These are phyloP conservation scores for Fusarium aywerte DNA, from an alignment of 2,329 filamentous ascomycete species.

Conservation along the genomic window DNA sequence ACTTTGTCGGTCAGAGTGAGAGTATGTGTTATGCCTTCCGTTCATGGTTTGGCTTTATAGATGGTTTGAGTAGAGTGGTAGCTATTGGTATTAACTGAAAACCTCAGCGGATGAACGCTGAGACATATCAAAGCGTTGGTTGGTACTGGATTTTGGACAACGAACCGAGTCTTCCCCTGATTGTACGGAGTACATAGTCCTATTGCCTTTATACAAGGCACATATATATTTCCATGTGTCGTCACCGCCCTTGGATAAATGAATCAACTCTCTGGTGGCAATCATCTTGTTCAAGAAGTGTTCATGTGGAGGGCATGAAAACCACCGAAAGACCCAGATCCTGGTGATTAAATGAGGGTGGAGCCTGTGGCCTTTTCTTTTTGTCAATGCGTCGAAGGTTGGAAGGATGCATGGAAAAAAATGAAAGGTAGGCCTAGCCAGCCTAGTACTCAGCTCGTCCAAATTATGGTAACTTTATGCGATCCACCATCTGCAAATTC, in stretches of 20 bases:
- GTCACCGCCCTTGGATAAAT: background rate
- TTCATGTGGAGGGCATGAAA: background rate
- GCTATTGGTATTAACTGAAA: background rate
- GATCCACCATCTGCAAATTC: conserved; percentile 34
- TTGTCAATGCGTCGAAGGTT: conserved; percentile 29
- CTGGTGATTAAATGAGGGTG: conserved; percentile 12
- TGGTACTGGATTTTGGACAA: background rate
- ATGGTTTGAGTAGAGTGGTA: conserved; percentile 8
- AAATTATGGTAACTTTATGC: conserved; percentile 18
- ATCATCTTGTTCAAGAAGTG: background rate
- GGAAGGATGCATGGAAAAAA: conserved; percentile 37
- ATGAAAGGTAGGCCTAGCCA: conserved; percentile 8
- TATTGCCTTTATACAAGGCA: background rate
- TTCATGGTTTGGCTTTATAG: conserved; percentile 9
- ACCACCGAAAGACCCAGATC: background rate
- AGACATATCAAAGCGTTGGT: conserved; percentile 30
- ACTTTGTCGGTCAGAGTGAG: conserved; percentile 36
- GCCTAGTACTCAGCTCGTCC: conserved; percentile 7
- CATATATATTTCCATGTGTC: background rate
- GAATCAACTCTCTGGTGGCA: background rate
- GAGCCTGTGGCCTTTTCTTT: conserved; percentile 9
- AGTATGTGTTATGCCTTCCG: conserved; percentile 14
- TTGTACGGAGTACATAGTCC: background rate
- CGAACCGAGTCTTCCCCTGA: background rate
- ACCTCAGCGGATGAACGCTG: background rate